Evolutionary conservation across 2,329 filamentous ascomycete genomes (phyloP), one percentile per base, ranked within the genome.

Genomic region (Colletotrichum trifolii): DNA sequence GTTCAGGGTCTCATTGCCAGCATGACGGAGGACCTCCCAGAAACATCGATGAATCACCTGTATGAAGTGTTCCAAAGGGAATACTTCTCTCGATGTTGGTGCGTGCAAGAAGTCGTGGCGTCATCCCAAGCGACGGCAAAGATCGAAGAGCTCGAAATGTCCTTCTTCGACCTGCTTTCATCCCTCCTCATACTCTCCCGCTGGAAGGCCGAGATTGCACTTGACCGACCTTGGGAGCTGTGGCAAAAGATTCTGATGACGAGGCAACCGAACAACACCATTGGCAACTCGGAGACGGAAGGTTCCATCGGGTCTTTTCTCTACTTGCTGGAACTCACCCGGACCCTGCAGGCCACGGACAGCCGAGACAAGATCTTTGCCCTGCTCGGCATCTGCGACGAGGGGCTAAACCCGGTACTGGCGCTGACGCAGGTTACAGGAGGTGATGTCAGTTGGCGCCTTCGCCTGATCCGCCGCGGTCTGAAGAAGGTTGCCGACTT

Each of bases 51-150:
- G 52, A 6, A 12, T 3, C 57, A 64, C 39, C 10, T 64, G 15
- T 15, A 54, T 25, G 50, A 57, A n/a, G 39, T 57, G 9, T 62
- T 65, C 17, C 57, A 65, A 38, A 43, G 62, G 12, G 50, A 34
- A 6, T 65, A 65, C 5, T 65, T 63, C n/a, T 56, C 13, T 8
- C 58, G 58, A 15, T 65, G 62, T 47, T 65, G 58, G 62, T 65
- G 62, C 39, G 35, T 63, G 5, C 62, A 63, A n/a, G 62, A 65
- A 39, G 36, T 57, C 8, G 58, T 62, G 45, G 58, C 40, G 11
- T 65, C 39, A 17, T 42, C 62, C 11, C 46, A 57, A 45, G 58
- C 62, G 8, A 52, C 63, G n/a, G 62, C 62, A 39, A 65, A 65
- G 50, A 55, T 61, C 33, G 62, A 65, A 38, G 47, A 57, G 9